These are phyloP conservation scores for Sclerotiophoma versabilis DNA, from an alignment of 2,329 filamentous ascomycete genomes.

Conservation along the genomic window DNA sequence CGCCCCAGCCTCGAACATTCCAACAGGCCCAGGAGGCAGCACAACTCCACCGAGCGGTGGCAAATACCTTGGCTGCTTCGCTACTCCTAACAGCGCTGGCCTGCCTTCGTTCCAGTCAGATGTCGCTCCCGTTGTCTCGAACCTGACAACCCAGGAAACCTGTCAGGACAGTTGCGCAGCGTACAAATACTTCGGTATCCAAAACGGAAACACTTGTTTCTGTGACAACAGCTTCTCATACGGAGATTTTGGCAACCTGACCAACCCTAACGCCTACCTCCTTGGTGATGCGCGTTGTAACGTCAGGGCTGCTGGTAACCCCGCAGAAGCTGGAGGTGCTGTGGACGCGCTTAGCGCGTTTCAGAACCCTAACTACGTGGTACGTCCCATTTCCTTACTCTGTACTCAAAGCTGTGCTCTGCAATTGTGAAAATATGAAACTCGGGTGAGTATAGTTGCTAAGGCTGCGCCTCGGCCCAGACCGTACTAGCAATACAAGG, in stretches of 20 bases:
- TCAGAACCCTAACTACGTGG: background rate
- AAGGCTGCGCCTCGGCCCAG: slow-evolving; percentile 7
- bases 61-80: background rate
- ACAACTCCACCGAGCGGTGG: background rate
- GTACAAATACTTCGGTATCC: slow-evolving; percentile 10
- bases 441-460: slow-evolving; percentile 2
- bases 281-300: no score
- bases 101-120: background rate
- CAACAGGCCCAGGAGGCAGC: no score
- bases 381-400: slow-evolving; percentile 13
- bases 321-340: background rate
- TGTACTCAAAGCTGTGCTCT: slow-evolving; percentile 22
- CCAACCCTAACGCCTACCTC: background rate
- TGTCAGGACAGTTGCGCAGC: background rate
- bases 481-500: slow-evolving; percentile 2
- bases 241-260: background rate
- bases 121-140: background rate
- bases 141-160: background rate
- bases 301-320: background rate
- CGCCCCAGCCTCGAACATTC: background rate
- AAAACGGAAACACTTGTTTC: background rate
- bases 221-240: background rate
- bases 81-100: background rate
- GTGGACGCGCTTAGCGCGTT: background rate
- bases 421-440: slow-evolving; percentile 5